These are phyloP conservation scores for Coleophoma cylindrospora DNA, from an alignment of 2,329 filamentous ascomycete species.

Conservation along the genomic window DNA sequence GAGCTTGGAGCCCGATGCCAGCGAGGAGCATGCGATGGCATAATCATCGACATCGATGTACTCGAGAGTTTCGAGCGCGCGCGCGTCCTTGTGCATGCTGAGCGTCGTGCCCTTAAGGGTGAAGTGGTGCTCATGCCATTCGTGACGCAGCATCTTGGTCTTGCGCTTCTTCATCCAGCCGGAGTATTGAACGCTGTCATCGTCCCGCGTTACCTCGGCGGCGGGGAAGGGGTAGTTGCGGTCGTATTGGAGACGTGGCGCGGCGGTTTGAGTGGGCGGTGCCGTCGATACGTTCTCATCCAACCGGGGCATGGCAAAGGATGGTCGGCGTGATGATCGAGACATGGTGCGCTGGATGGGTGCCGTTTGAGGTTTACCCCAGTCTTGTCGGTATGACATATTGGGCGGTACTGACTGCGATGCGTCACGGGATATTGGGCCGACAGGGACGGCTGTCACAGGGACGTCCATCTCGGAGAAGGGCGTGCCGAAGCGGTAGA, in stretches of 20 bases:
- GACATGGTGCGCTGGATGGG: constrained; percentile 20
- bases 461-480: constrained; percentile 90
- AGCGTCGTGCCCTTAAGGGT: constrained; percentile 72
- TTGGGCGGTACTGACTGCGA: constrained; percentile 92
- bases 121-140: constrained; percentile 92
- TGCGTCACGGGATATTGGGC: constrained; percentile 69
- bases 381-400: constrained; percentile 68
- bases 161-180: constrained; percentile 95
- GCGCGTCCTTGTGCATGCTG: constrained; percentile 68
- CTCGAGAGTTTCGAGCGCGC: constrained; percentile 53
- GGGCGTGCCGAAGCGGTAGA: constrained; percentile 78
- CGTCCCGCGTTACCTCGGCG: constrained; percentile 18
- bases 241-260: constrained; percentile 14
- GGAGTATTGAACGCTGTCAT: constrained; percentile 55
- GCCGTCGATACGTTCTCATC: constrained; percentile 50
- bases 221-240: constrained; percentile 13
- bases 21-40: constrained; percentile 75
- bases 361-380: constrained; percentile 11
- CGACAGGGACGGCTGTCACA: constrained; percentile 65
- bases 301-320: constrained; percentile 65
- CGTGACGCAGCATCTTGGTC: constrained; percentile 81
- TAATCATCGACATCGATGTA: constrained; percentile 87
- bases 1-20: constrained; percentile 71
- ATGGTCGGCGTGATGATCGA: constrained; percentile 60
- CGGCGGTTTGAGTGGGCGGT: constrained; percentile 19